Evolutionary conservation across 2,329 filamentous ascomycete species (phyloP), one percentile per base, ranked within the genome.

Genomic region (Beauveria australis): DNA sequence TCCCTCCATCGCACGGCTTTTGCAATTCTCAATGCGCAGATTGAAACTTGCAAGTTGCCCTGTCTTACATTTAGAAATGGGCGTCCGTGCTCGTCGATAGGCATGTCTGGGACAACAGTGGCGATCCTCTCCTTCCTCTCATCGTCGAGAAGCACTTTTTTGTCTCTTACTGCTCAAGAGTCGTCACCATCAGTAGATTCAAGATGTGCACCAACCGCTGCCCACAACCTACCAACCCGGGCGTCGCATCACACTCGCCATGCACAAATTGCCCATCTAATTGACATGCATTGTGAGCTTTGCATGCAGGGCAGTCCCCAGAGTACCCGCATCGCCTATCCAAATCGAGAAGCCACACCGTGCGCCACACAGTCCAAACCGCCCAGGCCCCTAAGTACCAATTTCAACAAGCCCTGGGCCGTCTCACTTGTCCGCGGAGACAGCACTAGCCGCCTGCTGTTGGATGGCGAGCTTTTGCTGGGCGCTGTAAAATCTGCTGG

Each of bases 271-370:
- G 16, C 57, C 60, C 60, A 61, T 57, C 58, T 46, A 57, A 53
- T 48, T 57, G 53, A 58, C 60, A 53, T 61, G 60, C 48, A 58
- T 61, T 61, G 53, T 53, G 53, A 57, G 41, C 51, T 54, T 60
- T n/a, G 19, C 49, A 48, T 60, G 51, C 49, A 60, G 28, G 58
- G 43, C 30, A 19, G 30, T 46, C 57, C 49, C 57, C 57, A 19
- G 48, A 47, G 48, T 44, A 59, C 57, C 57, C 57, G 57, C 57
- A 59, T 59, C 19, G 57, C 37, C 28, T 59, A 37, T 53, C 49
- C 57, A 28, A 59, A 59, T 59, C 49, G 57, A 59, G 57, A 51
- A 51, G 56, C 56, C 57, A 53, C 57, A 59, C 57, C 41, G 57
- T 59, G 57, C 57, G 57, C 10, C 57, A 33, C 40, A 59, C 48